A percentile compares a stretch with the other conserved stretches of the same genome.
Evolutionary conservation across 2,329 filamentous ascomycete species (phyloP).

Genomic region (Fonsecaea monophora): DNA sequence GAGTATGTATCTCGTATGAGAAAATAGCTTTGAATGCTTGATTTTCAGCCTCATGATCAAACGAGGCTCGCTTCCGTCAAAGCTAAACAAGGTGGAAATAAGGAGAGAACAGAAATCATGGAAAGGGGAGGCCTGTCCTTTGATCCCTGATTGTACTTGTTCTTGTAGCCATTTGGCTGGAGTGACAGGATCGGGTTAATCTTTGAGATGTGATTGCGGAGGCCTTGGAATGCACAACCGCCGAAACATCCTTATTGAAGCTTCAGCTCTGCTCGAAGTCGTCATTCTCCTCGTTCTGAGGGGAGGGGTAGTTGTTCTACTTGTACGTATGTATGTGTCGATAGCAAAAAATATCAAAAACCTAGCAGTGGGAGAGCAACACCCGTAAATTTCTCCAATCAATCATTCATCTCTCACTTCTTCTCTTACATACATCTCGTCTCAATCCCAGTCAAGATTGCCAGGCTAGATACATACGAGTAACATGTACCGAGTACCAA

Average conservation of each 20-base stretch:
- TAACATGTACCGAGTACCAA: background rate
- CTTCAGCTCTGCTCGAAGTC: background rate
- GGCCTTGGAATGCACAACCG: background rate
- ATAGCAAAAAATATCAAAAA: too few relatives aligned
- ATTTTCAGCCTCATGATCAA: slow-evolving; percentile 14
- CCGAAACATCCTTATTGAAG: background rate
- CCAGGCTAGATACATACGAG: background rate
- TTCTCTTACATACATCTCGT: background rate
- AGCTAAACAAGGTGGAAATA: background rate
- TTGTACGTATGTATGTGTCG: too few relatives aligned
- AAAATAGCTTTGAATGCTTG: slow-evolving; percentile 10
- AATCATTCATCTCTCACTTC: background rate
- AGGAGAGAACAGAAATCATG: background rate
- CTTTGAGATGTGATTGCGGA: slow-evolving; percentile 8
- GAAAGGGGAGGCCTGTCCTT: background rate
- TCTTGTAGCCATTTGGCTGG: background rate
- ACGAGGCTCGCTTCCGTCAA: background rate
- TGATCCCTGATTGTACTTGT: background rate
- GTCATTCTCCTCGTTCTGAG: too few relatives aligned
- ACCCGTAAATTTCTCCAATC: background rate
- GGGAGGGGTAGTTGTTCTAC: too few relatives aligned
- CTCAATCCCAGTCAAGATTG: background rate
- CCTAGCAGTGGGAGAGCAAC: too few relatives aligned
- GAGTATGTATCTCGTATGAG: too few relatives aligned
- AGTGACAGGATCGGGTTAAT: background rate